Base-by-base conservation (phyloP, 2,329 filamentous ascomycete species). In the Sporothrix pallida region DNA sequence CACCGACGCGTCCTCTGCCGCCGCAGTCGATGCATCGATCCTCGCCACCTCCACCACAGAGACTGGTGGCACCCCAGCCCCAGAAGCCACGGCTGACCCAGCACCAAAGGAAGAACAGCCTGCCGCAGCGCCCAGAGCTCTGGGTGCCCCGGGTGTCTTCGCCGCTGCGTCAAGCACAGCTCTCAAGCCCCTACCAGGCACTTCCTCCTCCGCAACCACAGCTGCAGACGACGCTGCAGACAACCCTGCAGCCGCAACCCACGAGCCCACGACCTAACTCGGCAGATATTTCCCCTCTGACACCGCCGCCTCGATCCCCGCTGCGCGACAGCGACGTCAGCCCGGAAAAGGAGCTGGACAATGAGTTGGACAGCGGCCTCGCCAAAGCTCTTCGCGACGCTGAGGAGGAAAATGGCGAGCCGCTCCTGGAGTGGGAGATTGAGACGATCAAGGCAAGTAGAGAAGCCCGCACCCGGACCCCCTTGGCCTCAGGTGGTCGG, bases 371-470 rank as follows among this genome's bases (percentile, higher is more conserved):
- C 12, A 13, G 5, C 9, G 42, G n/a, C 3, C 9, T 42, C 4
- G 52, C 20, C 12, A 58, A 44, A 15, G 73, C 71, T 17, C 52
- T 74, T 6, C 46, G 15, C 2, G 56, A 2, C 9, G 73, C 71
- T 3, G 48, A 50, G 8, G n/a, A 50, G 52, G 6, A 65, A 5
- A 67, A 70, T 8, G 74, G 72, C n/a, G 70, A 75, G 46, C 67
- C 65, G 17, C 68, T 75, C 9, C 56, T 75, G 46, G 60, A 70
- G 42, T 76, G 75, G 75, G 75, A 76, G 67, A 54, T 72, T 15
- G 73, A 75, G 56, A 71, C 46, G 4, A 74, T 76, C 62, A 72
- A 74, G 74, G 75, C 75, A 72, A 73, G 73, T 73, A n/a, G 60
- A 15, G 73, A 20, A 46, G 20, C 20, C 23, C 65, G 26, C 20